Base-by-base conservation (phyloP, 176 grass and related monocot genomes). In the Triticum turgidum region DNA sequence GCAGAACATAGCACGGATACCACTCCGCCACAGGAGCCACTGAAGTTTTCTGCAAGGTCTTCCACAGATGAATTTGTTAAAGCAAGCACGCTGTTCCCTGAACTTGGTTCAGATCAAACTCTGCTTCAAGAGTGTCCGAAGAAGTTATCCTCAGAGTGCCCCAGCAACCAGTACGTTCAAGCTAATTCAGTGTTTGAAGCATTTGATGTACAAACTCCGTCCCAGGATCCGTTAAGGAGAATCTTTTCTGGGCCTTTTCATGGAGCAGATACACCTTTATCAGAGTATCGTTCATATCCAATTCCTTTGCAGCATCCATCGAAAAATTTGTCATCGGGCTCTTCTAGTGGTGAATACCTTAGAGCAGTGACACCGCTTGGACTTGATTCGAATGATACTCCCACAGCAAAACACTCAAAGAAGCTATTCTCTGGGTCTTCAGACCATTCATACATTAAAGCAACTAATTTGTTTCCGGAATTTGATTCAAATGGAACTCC, bases 171-270 rank as follows among this genome's bases (percentile, higher is more conserved):
- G 3, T 61, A 38, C 68, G 68, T 75, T 87, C 34, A 24, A 25
- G 67, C 49, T 75, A 29, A 49, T 80, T 79, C 81, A 14, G 49
- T 68, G 11, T 87, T 87, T 87, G 81, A 84, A 80, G 82, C 84
- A 10, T 87, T 91, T 47, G 89, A 69, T 80, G 72, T 89, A 24
- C 83, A 87, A 81, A 92, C 90, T 66, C 90, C 91, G 65, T 88
- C 83, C 11, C 87, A 83, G 80, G 62, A 77, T 32, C 69, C 79
- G 18, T 83, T 84, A 35, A 89, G 81, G 49, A 84, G 52, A 76
- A 80, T 27, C 61, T 83, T 79, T 15, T 73, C 22, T 70, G 76
- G 84, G 32, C 44, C 69, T 84, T 86, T 80, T 84, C 39, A 45
- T 84, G 84, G 45, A 51, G 81, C 81, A 68, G 75, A 80, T 74